Conservation (phyloP, 805 yeast genomes). For the Cyberlindnera veronae region DNA sequence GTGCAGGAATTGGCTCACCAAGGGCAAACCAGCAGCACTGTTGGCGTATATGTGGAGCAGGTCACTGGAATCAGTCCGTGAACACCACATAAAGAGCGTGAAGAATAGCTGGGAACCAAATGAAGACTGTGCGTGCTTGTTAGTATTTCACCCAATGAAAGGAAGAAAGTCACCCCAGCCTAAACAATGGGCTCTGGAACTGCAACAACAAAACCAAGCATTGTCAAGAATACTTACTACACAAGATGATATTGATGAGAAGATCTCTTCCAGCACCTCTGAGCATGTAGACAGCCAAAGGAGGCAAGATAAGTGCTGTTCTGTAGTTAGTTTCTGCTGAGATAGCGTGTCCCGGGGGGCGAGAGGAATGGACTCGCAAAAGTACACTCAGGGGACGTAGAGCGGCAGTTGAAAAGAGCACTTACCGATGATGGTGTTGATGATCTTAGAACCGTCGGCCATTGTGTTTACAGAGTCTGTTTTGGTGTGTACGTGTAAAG, state of each 20-base stretch:
- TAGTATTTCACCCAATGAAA: background rate
- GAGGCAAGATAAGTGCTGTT: constrained; percentile 63
- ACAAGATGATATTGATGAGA: constrained; percentile 59
- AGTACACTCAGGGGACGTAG: background rate
- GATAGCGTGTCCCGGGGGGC: background rate
- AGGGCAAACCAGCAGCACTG: background rate
- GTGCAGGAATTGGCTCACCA: no score
- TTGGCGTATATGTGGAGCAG: background rate
- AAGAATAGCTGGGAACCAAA: constrained; percentile 78
- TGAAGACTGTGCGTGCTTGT: constrained; percentile 34
- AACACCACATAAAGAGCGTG: constrained; percentile 66
- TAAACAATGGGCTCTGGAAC: no score
- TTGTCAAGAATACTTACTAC: constrained; percentile 32
- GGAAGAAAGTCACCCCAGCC: no score
- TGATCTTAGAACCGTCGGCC: constrained; percentile 32
- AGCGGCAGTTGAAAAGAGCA: background rate
- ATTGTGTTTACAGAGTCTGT: constrained; percentile 8
- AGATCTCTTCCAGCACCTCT: constrained; percentile 64
- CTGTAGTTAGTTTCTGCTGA: constrained; percentile 1
- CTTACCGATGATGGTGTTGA: constrained; percentile 35
- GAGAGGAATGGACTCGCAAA: background rate
- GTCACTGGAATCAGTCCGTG: constrained; percentile 1
- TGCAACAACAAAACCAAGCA: background rate
- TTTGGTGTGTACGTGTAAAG: background rate
- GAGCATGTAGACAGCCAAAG: constrained; percentile 70